Conservation (phyloP, 805 yeast genomes). For the Candida maris region DNA sequence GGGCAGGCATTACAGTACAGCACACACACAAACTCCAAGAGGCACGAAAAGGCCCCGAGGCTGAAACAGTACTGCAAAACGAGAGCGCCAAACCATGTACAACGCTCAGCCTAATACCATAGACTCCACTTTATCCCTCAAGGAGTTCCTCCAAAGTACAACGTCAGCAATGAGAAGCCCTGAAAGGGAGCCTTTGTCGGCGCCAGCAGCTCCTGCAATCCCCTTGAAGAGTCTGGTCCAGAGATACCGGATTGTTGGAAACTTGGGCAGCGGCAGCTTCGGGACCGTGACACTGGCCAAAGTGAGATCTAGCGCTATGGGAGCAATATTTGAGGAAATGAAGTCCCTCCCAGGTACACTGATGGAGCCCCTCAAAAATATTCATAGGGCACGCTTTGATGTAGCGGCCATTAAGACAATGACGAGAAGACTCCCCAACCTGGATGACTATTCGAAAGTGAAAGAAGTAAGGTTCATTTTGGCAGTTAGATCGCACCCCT, state of each 20-base stretch:
- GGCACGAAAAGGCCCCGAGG: too few species aligned
- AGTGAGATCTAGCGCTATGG: constrained; percentile 27
- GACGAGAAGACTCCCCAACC: constrained; percentile 49
- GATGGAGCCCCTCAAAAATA: constrained; percentile 38
- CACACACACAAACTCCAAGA: too few species aligned
- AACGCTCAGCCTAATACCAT: constrained; percentile 15
- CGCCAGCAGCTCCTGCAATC: constrained; percentile 7
- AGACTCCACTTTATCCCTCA: constrained; percentile 11
- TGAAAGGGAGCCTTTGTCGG: constrained; percentile 3
- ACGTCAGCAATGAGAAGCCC: constrained; percentile 7
- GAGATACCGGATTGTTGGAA: constrained; percentile 48
- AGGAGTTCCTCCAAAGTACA: constrained; percentile 13
- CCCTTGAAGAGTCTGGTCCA: constrained; percentile 41
- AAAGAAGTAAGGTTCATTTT: constrained; percentile 68
- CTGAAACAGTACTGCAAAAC: too few species aligned
- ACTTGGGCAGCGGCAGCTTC: constrained; percentile 72
- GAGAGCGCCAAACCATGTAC: too few species aligned
- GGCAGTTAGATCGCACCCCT: constrained; percentile 65
- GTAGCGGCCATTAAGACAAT: constrained; percentile 81
- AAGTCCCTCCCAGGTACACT: constrained; percentile 41
- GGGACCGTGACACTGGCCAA: constrained; percentile 69
- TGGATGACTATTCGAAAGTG: constrained; percentile 54
- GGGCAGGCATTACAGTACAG: too few species aligned
- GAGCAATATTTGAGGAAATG: constrained; percentile 19
- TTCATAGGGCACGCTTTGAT: constrained; percentile 16